Conservation (phyloP, 805 yeast species). For the Candida adriatica region DNA sequence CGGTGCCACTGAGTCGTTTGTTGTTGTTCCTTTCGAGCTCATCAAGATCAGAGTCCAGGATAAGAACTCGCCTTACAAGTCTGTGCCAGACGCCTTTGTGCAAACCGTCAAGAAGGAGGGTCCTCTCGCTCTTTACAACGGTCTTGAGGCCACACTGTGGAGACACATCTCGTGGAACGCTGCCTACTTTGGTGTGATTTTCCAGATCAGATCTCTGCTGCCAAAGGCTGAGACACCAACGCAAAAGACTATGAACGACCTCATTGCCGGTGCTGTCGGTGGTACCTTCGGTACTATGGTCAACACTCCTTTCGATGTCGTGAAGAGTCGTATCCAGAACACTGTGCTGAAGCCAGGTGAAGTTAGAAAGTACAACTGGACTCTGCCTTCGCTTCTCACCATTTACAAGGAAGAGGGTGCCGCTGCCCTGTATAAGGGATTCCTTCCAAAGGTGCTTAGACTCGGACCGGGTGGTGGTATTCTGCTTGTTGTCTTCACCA, state of each 20-base stretch:
- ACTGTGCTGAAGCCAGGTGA: conserved; percentile 62
- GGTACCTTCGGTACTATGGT: conserved; percentile 94
- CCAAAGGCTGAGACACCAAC: conserved; percentile 69
- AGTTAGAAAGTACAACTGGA: conserved; percentile 86
- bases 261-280: conserved; percentile 91
- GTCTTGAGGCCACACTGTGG: conserved; percentile 95
- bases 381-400: conserved; percentile 67
- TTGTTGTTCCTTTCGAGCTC: conserved; percentile 95
- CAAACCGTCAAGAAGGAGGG: conserved; percentile 74
- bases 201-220: conserved; percentile 72
- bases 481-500: conserved; percentile 90
- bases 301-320: conserved; percentile 97
- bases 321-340: conserved; percentile 91
- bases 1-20: conserved; percentile 94
- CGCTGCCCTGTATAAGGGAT: conserved; percentile 88
- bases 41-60: conserved; percentile 95
- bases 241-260: conserved; percentile 78
- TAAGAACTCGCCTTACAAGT: conserved; percentile 69
- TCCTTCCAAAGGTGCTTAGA: conserved; percentile 93
- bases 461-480: conserved; percentile 99
- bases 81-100: conserved; percentile 76
- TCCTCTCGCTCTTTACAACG: conserved; percentile 78
- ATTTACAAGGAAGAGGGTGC: conserved; percentile 91
- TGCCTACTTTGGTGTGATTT: conserved; percentile 93
- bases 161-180: conserved; percentile 97